phyloP scores from a whole-genome alignment of 805 yeast species.

The Saturnispora hagleri region DNA sequence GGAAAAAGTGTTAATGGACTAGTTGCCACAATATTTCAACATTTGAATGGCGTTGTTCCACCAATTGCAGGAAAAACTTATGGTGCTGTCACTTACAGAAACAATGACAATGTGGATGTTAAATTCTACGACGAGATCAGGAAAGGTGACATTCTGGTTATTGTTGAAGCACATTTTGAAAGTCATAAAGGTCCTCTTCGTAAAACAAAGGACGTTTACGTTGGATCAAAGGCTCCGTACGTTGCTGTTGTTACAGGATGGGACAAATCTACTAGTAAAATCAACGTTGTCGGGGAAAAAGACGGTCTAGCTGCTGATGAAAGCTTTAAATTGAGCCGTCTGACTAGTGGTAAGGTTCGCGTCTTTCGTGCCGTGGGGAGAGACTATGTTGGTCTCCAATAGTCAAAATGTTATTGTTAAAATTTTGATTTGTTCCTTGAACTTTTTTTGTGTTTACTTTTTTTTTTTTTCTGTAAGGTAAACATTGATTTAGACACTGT shows the following conservation, averaged over 20 bases:
- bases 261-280: conserved; percentile 64
- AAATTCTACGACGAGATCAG: conserved; percentile 51
- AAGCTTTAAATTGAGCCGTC: conserved; percentile 58
- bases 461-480: neutral
- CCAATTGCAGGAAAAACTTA: conserved; percentile 57
- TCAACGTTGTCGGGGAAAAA: conserved; percentile 56
- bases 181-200: conserved; percentile 42
- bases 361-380: conserved; percentile 75
- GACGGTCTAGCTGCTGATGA: conserved; percentile 44
- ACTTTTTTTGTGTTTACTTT: neutral
- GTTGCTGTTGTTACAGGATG: conserved; percentile 59
- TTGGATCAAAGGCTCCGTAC: conserved; percentile 48
- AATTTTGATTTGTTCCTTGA: neutral
- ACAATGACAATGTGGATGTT: conserved; percentile 39
- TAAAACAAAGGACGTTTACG: conserved; percentile 30
- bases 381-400: conserved; percentile 41
- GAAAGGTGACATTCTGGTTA: conserved; percentile 79
- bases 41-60: conserved; percentile 27
- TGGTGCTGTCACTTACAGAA: conserved; percentile 66
- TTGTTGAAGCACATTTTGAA: conserved; percentile 66
- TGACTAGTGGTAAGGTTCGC: conserved; percentile 70
- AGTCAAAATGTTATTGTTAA: neutral
- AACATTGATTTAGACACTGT: neutral
- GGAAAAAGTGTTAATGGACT: conserved; percentile 24
- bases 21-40: conserved; percentile 29